phyloP scores from a whole-genome alignment of 257 asterid genomes.

The Lavandula angustifolia region DNA sequence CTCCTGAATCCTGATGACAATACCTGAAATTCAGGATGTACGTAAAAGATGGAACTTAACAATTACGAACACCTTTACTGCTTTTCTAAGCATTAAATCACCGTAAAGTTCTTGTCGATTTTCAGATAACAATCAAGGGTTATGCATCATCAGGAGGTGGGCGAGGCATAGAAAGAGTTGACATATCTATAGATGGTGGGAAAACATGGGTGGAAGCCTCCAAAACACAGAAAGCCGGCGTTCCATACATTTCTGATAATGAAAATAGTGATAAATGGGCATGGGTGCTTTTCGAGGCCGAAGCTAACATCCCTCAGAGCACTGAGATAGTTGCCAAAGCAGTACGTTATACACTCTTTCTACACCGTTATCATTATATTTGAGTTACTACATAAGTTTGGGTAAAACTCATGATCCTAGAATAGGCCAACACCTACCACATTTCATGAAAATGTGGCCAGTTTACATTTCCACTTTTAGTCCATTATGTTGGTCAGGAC shows the following conservation, averaged over 20 bases:
- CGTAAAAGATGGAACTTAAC: neutral
- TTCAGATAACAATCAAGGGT: constrained; percentile 79
- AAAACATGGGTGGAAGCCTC: constrained; percentile 91
- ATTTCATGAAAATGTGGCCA: too few relatives aligned
- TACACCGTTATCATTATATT: neutral
- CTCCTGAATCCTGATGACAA: neutral
- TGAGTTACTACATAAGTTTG: neutral
- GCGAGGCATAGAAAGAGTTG: constrained; percentile 94
- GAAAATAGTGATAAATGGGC: constrained; percentile 89
- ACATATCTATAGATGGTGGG: constrained; percentile 82
- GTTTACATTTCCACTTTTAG: too few relatives aligned
- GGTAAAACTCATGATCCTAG: constrained; percentile 19
- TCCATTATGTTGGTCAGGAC: too few relatives aligned
- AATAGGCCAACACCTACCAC: constrained; percentile 23
- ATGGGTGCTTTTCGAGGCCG: constrained; percentile 90
- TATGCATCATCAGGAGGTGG: constrained; percentile 98
- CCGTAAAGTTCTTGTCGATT: constrained; percentile 23
- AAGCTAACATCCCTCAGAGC: constrained; percentile 59
- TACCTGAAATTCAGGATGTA: neutral
- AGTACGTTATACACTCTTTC: constrained; percentile 45
- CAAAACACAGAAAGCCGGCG: constrained; percentile 66
- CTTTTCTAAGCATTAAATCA: constrained; percentile 22
- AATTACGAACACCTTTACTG: constrained; percentile 6
- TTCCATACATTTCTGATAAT: constrained; percentile 64
- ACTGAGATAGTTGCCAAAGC: constrained; percentile 92